A percentile compares a stretch with the other conserved stretches of the same genome.
Conservation (phyloP, 768 basidiomycete genomes). For the Trametes villosa region DNA sequence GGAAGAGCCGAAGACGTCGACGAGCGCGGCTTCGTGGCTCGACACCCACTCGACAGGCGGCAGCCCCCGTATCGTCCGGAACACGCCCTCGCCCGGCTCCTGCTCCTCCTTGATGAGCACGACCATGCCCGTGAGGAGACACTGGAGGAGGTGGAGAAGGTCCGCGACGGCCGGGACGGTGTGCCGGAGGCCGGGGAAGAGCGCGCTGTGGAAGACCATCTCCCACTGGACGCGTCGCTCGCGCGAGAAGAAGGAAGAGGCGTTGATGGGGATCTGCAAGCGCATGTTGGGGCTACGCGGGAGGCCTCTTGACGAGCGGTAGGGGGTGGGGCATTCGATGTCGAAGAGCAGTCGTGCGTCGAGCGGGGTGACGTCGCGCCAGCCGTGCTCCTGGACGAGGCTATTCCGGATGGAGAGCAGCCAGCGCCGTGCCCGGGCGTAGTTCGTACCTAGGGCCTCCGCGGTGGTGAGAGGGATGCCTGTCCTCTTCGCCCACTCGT, state of each 20-base stretch:
- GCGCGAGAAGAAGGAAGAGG: slow-evolving; percentile 84
- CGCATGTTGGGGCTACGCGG: slow-evolving; percentile 77
- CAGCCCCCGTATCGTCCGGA: slow-evolving; percentile 76
- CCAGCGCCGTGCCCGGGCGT: slow-evolving; percentile 82
- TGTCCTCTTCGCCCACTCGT: slow-evolving; percentile 80
- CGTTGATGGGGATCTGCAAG: slow-evolving; percentile 76
- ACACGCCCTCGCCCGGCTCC: slow-evolving; percentile 63
- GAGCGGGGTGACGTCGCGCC: slow-evolving; percentile 60
- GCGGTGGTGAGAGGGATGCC: slow-evolving; percentile 83
- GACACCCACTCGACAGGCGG: slow-evolving; percentile 81
- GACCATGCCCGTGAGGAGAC: slow-evolving; percentile 47
- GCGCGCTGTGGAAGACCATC: slow-evolving; percentile 73
- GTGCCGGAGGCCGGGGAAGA: slow-evolving; percentile 44
- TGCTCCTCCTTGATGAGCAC: slow-evolving; percentile 73
- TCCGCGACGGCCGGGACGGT: slow-evolving; percentile 43
- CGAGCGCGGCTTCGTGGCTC: slow-evolving; percentile 65
- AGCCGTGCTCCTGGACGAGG: slow-evolving; percentile 71
- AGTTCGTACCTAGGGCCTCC: slow-evolving; percentile 78
- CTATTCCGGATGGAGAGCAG: slow-evolving; percentile 62
- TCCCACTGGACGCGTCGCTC: slow-evolving; percentile 87
- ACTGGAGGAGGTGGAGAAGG: slow-evolving; percentile 45
- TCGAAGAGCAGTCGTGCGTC: slow-evolving; percentile 79
- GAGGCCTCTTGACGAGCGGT: slow-evolving; percentile 75
- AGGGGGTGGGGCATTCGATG: slow-evolving; percentile 77
- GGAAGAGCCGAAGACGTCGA: slow-evolving; percentile 72